Evolutionary conservation across 192 early-diverging fungal species (phyloP), one percentile per base, ranked within the genome.

Genomic region (Piromyces sp.): DNA sequence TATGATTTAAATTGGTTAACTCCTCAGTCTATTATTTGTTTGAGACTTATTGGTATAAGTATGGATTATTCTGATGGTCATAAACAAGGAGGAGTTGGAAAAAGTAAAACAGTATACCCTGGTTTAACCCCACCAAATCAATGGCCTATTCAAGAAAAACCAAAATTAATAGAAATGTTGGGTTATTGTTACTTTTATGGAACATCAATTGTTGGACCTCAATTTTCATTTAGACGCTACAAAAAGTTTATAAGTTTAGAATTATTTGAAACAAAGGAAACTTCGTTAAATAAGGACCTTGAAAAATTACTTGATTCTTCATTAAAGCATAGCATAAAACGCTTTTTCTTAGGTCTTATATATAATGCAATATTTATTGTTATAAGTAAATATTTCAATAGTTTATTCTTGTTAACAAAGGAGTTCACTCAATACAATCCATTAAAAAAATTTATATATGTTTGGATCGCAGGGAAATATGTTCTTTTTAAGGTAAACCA

Each of bases 1-100:
- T 92, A 91, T 33, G 89, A 92, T 79, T 88, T 91, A 38, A 84
- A 86, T 80, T 92, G 89, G 84, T 89, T 90, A 0, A 92, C 90
- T 86, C 86, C 90, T 28, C 91, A 92, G 81, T 92, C 89, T 79
- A 87, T 92, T 11, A 86, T 92, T 26, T 91, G 88, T 80, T 83
- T 92, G 40, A 86, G 90, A 36, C 83, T 92, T 84, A 91, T 92
- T 83, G 89, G 89, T 3, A 88, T 92, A 78, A 87, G 86, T 29
- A 88, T 92, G 86, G 91, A 92, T 81, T 89, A 86, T 30, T 84
- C 85, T 82, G 91, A 92, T 83, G 91, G 91, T 16, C 81, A 58
- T 29, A 42, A 85, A 40, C 79, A 40, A 68, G 37, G 80, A 78
- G 6, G 80, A 36, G 30, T 31, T 30, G 42, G 81, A 80, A 31